These are phyloP conservation scores for Leptographium lundbergii DNA, from an alignment of 2,329 filamentous ascomycete genomes.

Conservation along the genomic window DNA sequence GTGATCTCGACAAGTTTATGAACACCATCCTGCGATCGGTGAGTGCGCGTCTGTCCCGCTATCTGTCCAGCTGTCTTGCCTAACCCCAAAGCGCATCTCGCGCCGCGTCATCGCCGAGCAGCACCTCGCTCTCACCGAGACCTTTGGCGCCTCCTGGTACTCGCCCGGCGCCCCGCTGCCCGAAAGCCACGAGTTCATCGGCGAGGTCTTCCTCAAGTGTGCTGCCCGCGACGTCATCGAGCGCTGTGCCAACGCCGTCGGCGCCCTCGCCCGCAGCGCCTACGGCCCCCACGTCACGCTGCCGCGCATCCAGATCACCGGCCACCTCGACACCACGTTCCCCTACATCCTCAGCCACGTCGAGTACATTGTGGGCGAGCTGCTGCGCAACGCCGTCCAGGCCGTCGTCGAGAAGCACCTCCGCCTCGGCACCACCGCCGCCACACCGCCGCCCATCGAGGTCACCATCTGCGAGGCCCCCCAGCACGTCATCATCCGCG, in stretches of 20 bases:
- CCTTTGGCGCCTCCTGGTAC: conserved; percentile 83
- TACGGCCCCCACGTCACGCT: conserved; percentile 61
- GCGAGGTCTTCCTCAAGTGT: conserved; percentile 89
- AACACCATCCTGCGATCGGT: conserved; percentile 84
- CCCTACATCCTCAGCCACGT: conserved; percentile 93
- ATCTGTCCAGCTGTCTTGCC: conserved; percentile 5
- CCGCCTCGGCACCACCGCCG: conserved; percentile 7
- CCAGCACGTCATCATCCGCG: conserved; percentile 90
- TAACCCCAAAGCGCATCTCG: conserved; percentile 60
- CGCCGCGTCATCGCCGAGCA: conserved; percentile 95
- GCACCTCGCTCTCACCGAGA: conserved; percentile 87
- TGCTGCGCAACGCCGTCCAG: conserved; percentile 89
- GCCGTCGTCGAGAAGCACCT: conserved; percentile 69
- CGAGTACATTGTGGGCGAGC: conserved; percentile 93
- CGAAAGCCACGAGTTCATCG: conserved; percentile 67
- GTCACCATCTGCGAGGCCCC: conserved; percentile 88
- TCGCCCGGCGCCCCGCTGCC: conserved; percentile 65
- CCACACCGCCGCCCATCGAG: conserved; percentile 65
- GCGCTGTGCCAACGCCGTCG: conserved; percentile 65
- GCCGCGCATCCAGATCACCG: conserved; percentile 70
- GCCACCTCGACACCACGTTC: conserved; percentile 81
- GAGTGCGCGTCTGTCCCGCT: conserved; percentile 18
- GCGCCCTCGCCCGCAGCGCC: conserved; percentile 59
- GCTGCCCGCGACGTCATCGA: conserved; percentile 82
- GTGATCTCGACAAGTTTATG: conserved; percentile 87